These are phyloP conservation scores for Hippophae gyantsensis DNA, from an alignment of 306 rosid species.

Conservation along the genomic window DNA sequence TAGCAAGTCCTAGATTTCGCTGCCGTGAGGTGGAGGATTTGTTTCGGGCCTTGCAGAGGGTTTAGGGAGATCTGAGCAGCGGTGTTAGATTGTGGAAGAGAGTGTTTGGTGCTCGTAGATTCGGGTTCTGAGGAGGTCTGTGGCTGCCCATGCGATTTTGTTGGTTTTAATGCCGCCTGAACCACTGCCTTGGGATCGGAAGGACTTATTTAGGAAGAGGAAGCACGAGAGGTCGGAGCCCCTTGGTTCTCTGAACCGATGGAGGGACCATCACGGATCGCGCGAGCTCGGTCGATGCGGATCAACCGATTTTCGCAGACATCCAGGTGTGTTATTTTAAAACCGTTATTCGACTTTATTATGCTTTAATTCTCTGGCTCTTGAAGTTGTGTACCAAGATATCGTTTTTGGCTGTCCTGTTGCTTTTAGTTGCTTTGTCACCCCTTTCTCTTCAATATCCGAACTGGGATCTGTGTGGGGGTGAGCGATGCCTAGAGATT, in stretches of 20 bases:
- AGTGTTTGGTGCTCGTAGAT: background rate
- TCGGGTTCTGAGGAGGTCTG: constrained; percentile 3
- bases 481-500: too few species aligned
- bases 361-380: too few species aligned
- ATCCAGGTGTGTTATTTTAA: constrained; percentile 41
- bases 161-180: constrained; percentile 97
- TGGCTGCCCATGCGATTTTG: constrained; percentile 76
- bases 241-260: constrained; percentile 63
- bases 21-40: background rate
- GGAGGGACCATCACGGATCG: constrained; percentile 76
- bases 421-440: too few species aligned
- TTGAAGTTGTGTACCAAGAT: too few species aligned
- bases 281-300: constrained; percentile 81
- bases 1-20: background rate
- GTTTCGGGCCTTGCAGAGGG: background rate
- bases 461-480: too few species aligned
- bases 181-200: constrained; percentile 95
- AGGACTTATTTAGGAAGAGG: constrained; percentile 96
- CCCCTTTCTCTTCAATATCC: too few species aligned
- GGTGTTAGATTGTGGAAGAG: background rate
- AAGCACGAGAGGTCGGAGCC: constrained; percentile 94
- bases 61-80: background rate
- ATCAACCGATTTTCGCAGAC: constrained; percentile 71
- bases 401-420: too few species aligned
- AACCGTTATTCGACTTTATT: background rate